Evolutionary conservation across 805 yeast genomes (phyloP).

Genomic region (Candida loeiensis): DNA sequence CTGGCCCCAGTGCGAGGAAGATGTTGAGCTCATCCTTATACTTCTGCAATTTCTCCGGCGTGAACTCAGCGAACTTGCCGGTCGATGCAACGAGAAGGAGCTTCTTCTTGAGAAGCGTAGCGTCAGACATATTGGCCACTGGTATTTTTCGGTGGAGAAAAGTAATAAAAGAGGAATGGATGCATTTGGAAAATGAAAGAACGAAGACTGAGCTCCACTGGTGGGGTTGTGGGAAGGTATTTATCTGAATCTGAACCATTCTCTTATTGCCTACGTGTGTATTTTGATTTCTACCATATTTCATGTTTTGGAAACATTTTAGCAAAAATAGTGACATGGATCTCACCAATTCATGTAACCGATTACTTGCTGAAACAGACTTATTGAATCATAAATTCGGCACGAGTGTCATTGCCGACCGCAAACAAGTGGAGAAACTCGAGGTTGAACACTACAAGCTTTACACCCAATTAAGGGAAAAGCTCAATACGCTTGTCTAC

Average conservation of each 20-base stretch:
- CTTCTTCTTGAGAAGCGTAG: slow-evolving; percentile 32
- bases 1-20: slow-evolving; percentile 29
- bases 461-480: slow-evolving; percentile 21
- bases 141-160: background rate
- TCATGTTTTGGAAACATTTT: slow-evolving; percentile 1
- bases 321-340: slow-evolving; percentile 4
- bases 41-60: slow-evolving; percentile 42
- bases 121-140: slow-evolving; percentile 3
- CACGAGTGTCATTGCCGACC: slow-evolving; percentile 18
- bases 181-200: too few species aligned
- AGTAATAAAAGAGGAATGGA: too few species aligned
- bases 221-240: too few species aligned
- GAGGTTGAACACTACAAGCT: slow-evolving; percentile 26
- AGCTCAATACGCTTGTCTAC: slow-evolving; percentile 28
- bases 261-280: too few species aligned
- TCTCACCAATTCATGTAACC: slow-evolving; percentile 21
- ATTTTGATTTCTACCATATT: too few species aligned
- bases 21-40: slow-evolving; percentile 39
- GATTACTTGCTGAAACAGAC: slow-evolving; percentile 17
- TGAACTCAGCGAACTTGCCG: slow-evolving; percentile 47
- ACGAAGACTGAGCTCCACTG: too few species aligned
- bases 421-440: slow-evolving; percentile 12
- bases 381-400: slow-evolving; percentile 33
- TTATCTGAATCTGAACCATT: too few species aligned
- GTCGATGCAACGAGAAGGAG: slow-evolving; percentile 48